Percentiles rank a stretch among this genome's conserved stretches.
Evolutionary conservation across 768 basidiomycete genomes (phyloP).

Genomic region (Auricularia heimuer): DNA sequence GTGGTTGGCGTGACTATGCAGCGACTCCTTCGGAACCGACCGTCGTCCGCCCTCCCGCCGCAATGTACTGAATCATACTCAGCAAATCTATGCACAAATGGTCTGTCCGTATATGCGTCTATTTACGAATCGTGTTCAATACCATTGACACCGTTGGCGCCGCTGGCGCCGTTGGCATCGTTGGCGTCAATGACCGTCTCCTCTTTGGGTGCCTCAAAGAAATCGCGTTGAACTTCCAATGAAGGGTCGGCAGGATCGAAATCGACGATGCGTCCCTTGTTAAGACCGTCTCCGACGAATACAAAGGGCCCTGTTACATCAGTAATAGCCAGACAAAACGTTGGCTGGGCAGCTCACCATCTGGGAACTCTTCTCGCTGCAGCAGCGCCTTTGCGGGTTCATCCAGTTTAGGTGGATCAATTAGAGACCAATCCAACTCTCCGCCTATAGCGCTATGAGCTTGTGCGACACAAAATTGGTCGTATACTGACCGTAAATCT

Average conservation of each 20-base stretch:
- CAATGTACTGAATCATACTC: too few relatives aligned
- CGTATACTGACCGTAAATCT: conserved; percentile 41
- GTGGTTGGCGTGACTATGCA: too few relatives aligned
- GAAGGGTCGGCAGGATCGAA: not conserved
- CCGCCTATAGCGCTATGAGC: not conserved
- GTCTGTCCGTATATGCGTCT: too few relatives aligned
- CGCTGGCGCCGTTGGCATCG: too few relatives aligned
- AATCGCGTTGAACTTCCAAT: not conserved
- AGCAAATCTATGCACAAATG: too few relatives aligned
- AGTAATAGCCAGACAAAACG: not conserved
- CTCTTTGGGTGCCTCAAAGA: not conserved
- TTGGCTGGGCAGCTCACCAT: not conserved
- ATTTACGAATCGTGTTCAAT: too few relatives aligned
- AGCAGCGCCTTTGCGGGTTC: not conserved
- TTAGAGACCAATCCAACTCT: not conserved
- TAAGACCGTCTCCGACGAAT: not conserved
- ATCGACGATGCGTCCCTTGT: not conserved
- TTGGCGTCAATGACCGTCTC: not conserved
- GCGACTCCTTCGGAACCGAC: too few relatives aligned
- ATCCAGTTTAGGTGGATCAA: not conserved
- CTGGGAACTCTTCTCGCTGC: not conserved
- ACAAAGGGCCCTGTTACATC: not conserved
- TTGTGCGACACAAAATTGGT: not conserved
- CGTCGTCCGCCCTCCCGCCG: too few relatives aligned
- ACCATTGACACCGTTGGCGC: too few relatives aligned